Percentiles rank a stretch among this genome's conserved stretches.
Evolutionary conservation across 352 stramenopile genomes (phyloP).

Genomic region (Thalassiosira oceanica): DNA sequence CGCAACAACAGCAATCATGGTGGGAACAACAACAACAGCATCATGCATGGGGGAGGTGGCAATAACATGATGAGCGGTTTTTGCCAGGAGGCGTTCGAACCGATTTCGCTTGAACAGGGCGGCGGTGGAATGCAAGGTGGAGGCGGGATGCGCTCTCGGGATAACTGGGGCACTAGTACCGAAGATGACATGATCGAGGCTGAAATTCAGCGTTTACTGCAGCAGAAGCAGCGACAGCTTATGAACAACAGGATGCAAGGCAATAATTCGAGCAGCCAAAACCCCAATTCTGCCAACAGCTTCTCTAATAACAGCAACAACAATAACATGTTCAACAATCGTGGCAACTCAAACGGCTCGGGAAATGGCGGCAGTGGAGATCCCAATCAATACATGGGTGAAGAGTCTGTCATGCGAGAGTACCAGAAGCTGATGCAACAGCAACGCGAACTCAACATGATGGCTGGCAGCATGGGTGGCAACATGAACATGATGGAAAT

Average conservation of each 20-base stretch:
- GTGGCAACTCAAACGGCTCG: no score
- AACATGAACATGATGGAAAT: constrained; percentile 7
- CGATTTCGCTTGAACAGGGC: no score
- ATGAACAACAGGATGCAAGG: no score
- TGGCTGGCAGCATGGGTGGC: background rate
- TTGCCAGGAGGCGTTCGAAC: background rate
- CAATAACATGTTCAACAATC: no score
- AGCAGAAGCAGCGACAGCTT: constrained; percentile 20
- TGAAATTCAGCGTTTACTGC: constrained; percentile 30
- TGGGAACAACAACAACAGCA: background rate
- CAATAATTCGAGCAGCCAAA: background rate
- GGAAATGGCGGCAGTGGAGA: constrained; percentile 1
- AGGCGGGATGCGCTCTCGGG: no score
- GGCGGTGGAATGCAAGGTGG: background rate
- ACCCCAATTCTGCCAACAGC: no score
- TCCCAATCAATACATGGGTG: constrained; percentile 35
- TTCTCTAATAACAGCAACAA: no score
- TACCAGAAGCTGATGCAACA: constrained; percentile 33
- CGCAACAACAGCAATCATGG: no score
- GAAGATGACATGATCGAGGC: constrained; percentile 39
- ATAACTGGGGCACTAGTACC: no score
- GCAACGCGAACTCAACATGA: constrained; percentile 22
- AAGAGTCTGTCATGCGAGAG: constrained; percentile 33
- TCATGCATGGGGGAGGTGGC: background rate
- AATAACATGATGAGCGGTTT: background rate